A percentile compares a stretch with the other conserved stretches of the same genome.
These are phyloP conservation scores for Cucurbita argyrosperma DNA, from an alignment of 306 rosid genomes.

Conservation along the genomic window DNA sequence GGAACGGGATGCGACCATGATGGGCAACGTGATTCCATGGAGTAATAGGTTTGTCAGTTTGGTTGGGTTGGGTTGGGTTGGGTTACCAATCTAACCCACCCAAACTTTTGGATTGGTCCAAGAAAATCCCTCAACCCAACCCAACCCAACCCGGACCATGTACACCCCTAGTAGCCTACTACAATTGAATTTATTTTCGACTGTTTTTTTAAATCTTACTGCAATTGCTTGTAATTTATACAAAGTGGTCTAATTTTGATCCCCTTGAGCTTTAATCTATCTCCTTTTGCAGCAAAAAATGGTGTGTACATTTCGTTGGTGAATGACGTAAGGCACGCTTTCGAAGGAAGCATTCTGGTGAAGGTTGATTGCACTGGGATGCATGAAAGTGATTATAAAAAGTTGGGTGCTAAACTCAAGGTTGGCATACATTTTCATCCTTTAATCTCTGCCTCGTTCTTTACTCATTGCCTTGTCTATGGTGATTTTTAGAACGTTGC, in stretches of 20 bases:
- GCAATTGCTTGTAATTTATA: background rate
- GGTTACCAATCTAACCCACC: too few relatives aligned
- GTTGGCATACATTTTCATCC: conserved; percentile 20
- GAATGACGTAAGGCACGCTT: conserved; percentile 69
- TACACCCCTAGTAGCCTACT: background rate
- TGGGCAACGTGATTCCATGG: background rate
- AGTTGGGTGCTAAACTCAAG: conserved; percentile 88
- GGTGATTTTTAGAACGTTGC: background rate
- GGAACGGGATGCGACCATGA: background rate
- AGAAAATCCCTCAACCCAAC: too few relatives aligned
- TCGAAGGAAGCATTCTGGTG: conserved; percentile 79
- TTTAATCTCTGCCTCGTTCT: background rate
- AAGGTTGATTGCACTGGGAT: conserved; percentile 75
- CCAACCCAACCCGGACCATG: too few relatives aligned
- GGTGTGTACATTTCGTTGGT: conserved; percentile 70
- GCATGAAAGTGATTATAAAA: conserved; percentile 93
- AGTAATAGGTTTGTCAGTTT: background rate
- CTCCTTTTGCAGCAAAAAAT: conserved; percentile 60
- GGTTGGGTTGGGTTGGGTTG: too few relatives aligned
- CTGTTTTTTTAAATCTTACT: background rate
- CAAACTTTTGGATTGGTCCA: too few relatives aligned
- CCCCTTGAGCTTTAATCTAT: conserved; percentile 7
- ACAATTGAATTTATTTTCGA: background rate
- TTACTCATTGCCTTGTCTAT: background rate
- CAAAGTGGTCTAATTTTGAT: background rate